Conservation (phyloP, 2,329 filamentous ascomycete species). For the Neopestalotiopsis clavispora region DNA sequence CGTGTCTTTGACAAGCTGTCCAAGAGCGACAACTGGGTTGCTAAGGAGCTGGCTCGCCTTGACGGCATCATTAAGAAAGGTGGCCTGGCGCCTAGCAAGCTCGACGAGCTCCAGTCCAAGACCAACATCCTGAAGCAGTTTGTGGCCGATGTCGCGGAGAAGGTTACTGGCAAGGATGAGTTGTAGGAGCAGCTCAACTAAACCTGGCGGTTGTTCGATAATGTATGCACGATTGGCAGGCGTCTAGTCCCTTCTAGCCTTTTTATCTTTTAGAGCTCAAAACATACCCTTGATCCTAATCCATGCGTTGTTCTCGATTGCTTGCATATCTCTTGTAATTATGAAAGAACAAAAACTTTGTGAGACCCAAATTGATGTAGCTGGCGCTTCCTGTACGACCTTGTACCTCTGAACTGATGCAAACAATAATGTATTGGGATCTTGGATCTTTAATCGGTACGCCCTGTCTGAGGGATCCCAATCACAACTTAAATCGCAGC, state of each 20-base stretch:
- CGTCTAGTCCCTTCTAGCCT: background rate
- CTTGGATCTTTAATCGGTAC: background rate
- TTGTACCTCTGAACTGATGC: background rate
- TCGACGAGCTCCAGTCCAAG: constrained; percentile 85
- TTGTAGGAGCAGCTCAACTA: constrained; percentile 52
- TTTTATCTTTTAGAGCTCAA: constrained; percentile 9
- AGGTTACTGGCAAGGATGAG: constrained; percentile 69
- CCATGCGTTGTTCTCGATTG: background rate
- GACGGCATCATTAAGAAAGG: constrained; percentile 85
- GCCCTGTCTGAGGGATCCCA: background rate
- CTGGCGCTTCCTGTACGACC: background rate
- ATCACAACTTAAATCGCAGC: background rate
- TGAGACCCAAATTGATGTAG: background rate
- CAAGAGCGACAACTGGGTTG: constrained; percentile 76
- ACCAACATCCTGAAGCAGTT: constrained; percentile 89
- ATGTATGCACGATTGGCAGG: constrained; percentile 7
- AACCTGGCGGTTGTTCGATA: constrained; percentile 7
- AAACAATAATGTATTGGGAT: background rate
- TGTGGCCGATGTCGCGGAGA: constrained; percentile 61
- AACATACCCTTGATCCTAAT: constrained; percentile 9
- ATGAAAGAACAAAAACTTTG: background rate
- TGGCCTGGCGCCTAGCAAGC: constrained; percentile 81
- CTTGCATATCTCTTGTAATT: background rate
- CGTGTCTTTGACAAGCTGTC: constrained; percentile 86
- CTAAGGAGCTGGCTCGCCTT: constrained; percentile 85